These are phyloP conservation scores for Vaccinium darrowii DNA, from an alignment of 148 eudicot genomes.

Conservation along the genomic window DNA sequence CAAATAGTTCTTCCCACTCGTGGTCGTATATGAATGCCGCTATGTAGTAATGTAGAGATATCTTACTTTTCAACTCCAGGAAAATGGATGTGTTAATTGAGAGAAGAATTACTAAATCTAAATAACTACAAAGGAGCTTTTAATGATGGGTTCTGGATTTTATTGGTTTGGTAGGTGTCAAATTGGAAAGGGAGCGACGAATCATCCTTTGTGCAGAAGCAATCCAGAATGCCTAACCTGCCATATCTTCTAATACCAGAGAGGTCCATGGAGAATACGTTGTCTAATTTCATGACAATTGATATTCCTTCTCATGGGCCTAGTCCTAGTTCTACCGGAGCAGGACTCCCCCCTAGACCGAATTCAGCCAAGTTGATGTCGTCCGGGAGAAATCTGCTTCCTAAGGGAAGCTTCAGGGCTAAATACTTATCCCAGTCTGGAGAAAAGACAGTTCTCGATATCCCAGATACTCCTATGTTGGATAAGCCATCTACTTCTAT, in stretches of 20 bases:
- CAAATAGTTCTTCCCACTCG: not conserved
- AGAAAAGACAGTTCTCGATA: constrained; percentile 40
- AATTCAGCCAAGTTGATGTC: constrained; percentile 37
- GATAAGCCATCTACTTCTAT: constrained; percentile 47
- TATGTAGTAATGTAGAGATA: not conserved
- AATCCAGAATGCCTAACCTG: constrained; percentile 41
- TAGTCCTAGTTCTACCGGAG: constrained; percentile 38
- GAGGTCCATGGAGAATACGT: constrained; percentile 34
- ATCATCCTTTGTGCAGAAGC: constrained; percentile 29
- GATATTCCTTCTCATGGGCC: constrained; percentile 23
- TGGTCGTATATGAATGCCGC: not conserved
- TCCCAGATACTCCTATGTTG: constrained; percentile 34
- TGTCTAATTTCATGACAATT: constrained; percentile 33
- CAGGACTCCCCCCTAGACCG: constrained; percentile 47
- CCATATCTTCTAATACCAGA: constrained; percentile 41
- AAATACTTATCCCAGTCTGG: constrained; percentile 29
- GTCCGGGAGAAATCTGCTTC: constrained; percentile 35
- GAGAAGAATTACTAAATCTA: too few relatives aligned
- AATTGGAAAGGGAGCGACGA: constrained; percentile 34
- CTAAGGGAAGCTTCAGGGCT: constrained; percentile 36
- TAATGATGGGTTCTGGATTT: constrained; percentile 1
- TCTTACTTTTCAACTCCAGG: not conserved
- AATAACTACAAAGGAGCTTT: not conserved
- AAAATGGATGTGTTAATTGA: not conserved
- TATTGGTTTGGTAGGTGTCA: not conserved